Base-by-base conservation (phyloP, 768 basidiomycete species). In the Tylopilus sp. region DNA sequence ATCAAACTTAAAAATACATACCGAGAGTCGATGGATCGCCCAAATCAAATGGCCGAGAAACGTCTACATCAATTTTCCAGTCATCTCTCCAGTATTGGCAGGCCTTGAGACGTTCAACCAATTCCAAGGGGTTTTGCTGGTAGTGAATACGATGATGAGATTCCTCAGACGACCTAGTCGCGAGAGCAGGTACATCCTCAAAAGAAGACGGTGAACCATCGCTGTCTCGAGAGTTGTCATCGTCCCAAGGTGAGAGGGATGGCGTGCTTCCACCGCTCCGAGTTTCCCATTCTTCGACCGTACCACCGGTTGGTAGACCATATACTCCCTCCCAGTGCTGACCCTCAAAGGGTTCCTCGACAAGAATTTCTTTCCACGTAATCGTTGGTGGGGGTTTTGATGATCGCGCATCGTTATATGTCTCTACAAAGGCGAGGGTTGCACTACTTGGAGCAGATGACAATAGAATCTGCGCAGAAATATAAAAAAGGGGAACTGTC, bases 321-420 rank as follows among this genome's bases (percentile, higher is more conserved):
- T 80, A 80, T n/a, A 79, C 79, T 1, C 86, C 86, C 61, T 88
- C 79, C 89, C 89, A 91, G 60, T 91, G 90, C 54, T 91, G 82
- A 15, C 87, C 91, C 66, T 91, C 86, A 54, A 89, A 87, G 4
- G 89, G 88, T 50, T 91, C 90, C 59, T 90, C 89, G 1, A 78
- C 78, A 15, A 92, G 75, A 45, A 93, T 91, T n/a, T 82, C 77
- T 52, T 76, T 73, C 91, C 91, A 93, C 3, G 86, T 88, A 7
- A 90, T 67, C 1, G 73, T 59, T 3, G 72, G 65, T 7, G 63
- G 73, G 7, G 57, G 50, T 40, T 59, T 44, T 0, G 53, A 30
- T 22, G 60, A 66, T 1, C 69, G 59, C 1, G 58, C 63, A 26
- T 83, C 70, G 6, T 85, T 71, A 56, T 79, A 82, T 0, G 67